Base-by-base conservation (phyloP, 345 rosid species). In the Hypericum androsaemum region DNA sequence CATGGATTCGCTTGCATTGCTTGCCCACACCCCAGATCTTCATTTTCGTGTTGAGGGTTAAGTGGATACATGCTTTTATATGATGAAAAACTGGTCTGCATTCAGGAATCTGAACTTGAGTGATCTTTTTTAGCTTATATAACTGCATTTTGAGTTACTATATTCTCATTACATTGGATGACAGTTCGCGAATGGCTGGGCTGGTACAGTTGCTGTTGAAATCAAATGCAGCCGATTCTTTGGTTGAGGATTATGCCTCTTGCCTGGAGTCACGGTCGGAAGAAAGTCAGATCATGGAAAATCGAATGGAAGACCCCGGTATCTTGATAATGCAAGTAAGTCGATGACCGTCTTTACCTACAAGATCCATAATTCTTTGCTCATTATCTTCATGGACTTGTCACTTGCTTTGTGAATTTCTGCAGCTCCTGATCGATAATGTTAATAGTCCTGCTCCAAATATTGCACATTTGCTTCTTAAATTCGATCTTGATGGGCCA, bases 151-250 rank as follows among this genome's bases (percentile, higher is more conserved):
- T 40, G 45, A 38, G 44, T 45, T 52, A 39, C 51, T 32, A 1
- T 43, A 12, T 9, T 35, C 40, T 49, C 41, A 38, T 44, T 54
- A 45, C 36, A 51, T 28, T 74, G 62, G 66, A 37, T 56, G 49
- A 61, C 78, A 89, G 98, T 64, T 79, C 96, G 54, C 98, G 98
- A 45, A 78, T 87, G 74, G 84, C 70, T 73, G 98, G 96, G 58
- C 86, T 90, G 28, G 88, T 84, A 40, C 96, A 84, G 53, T 63
- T 90, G 63, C 76, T 90, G 42, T 74, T 89, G 43, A 87, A 87
- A 73, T 71, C 72, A 47, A 81, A 80, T 81, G 85, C 88, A 58
- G 86, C 89, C 10, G 73, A 51, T 57, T 60, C 73, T 48, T 72
- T 90, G 74, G 71, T 73, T 41, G 96, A 84, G 75, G 96, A 90